Base-by-base conservation (phyloP, 78 protist genomes). In the Isochrysis galbana region DNA sequence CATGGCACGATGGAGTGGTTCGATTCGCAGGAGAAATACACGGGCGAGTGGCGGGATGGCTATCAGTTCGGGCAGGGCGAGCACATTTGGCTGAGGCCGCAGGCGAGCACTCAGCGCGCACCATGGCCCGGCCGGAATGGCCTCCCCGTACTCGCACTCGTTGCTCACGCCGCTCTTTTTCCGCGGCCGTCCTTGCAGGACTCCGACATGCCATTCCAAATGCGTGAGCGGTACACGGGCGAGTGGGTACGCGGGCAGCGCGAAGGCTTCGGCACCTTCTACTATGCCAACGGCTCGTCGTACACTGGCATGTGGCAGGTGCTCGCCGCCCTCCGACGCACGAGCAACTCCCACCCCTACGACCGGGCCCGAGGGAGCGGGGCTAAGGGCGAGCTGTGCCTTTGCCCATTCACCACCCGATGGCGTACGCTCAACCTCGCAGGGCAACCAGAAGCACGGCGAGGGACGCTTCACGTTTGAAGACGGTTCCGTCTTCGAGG, bases 181-280 rank as follows among this genome's bases (percentile, higher is more conserved):
- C n/a, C n/a, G n/a, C n/a, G n/a, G n/a, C n/a, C n/a, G n/a, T n/a
- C n/a, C n/a, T n/a, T n/a, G n/a, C n/a, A n/a, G n/a, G n/a, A n/a
- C n/a, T n/a, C n/a, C n/a, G n/a, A n/a, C n/a, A 1, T 1, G 4
- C 69, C 54, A 36, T 34, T 47, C 69, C 67, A 44, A 39, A 1
- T 83, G 67, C 67, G 74, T 46, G 90, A 86, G 72, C 45, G 55
- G 21, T 92, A 92, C 89, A 47, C 32, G 38, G 94, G 94, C 70
- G 83, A 69, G 32, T 92, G 70, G 77, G 82, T 17, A 22, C 21
- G 19, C 5, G 94, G 94, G n/a, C 70, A 21, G 38, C 89, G 94
- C 42, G n/a, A 46, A 5, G 94, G 94, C 36, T 34, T 5, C 47
- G 86, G 89, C 74, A 17, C 34, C 89, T 61, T 90, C 84, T 7